Conservation (phyloP, 805 yeast genomes). For the Komagataella ulmi region DNA sequence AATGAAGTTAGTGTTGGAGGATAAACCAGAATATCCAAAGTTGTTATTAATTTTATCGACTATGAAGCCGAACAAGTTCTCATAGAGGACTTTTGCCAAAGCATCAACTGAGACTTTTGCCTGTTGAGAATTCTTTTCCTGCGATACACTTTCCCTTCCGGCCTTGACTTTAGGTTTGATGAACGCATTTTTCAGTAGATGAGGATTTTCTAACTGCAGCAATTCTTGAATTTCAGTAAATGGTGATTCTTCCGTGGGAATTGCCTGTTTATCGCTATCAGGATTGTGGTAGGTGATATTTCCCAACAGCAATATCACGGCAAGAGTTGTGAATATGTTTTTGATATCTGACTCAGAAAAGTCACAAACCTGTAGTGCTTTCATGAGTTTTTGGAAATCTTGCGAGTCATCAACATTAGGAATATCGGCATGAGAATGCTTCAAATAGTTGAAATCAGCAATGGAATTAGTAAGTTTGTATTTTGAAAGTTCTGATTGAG, state of each 20-base stretch:
- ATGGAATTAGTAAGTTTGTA: constrained; percentile 26
- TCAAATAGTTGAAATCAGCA: constrained; percentile 44
- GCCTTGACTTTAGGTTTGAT: constrained; percentile 80
- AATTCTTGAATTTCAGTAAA: constrained; percentile 40
- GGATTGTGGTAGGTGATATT: constrained; percentile 61
- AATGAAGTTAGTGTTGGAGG: constrained; percentile 23
- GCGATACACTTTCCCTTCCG: constrained; percentile 76
- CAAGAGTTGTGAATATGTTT: constrained; percentile 50
- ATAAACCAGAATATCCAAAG: constrained; percentile 22
- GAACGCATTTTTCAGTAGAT: constrained; percentile 43
- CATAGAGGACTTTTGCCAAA: constrained; percentile 76
- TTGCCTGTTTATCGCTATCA: constrained; percentile 61
- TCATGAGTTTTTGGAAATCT: constrained; percentile 49
- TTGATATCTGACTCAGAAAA: constrained; percentile 40
- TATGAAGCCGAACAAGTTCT: constrained; percentile 64
- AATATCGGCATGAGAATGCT: constrained; percentile 33
- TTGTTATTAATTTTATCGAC: constrained; percentile 66
- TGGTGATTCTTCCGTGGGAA: constrained; percentile 35
- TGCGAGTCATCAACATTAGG: constrained; percentile 63
- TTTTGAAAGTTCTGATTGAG: constrained; percentile 30
- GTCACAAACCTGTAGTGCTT: constrained; percentile 66
- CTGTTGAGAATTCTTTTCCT: constrained; percentile 66
- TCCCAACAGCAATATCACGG: constrained; percentile 76
- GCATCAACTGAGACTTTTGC: constrained; percentile 79
- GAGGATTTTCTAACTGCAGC: constrained; percentile 46